Evolutionary conservation across 75 land plant genomes (phyloP), one percentile per base, ranked within the genome.

Genomic region (Isoetes taiwanensis): DNA sequence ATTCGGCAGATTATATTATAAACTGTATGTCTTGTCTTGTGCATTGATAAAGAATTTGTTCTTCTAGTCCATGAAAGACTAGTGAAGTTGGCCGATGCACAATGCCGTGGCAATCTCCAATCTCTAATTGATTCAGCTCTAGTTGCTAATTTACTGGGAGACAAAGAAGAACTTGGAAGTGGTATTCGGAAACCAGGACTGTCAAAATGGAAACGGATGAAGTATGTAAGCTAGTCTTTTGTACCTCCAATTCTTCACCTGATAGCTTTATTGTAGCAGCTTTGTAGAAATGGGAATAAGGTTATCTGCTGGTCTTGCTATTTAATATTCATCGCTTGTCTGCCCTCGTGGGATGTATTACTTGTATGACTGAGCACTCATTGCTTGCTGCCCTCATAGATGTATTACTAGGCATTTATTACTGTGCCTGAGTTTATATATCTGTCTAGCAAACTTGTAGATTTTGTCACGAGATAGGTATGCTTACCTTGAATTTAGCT

Each of bases 191-290:
- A 59, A 52, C 52, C 64, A 61, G 46, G 24, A 28, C 64, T 65
- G 14, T 65, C 62, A 16, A 65, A 60, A 33, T 58, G 68, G 68
- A 65, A 65, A 30, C 39, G 62, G 38, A 31, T 42, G 5, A 58
- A 56, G 68, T 65, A 8, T 20, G 34, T 57, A 9, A 14, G 8
- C 32, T 54, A 6, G 19, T 11, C 19, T 30, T 55, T 55, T n/a
- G 0, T n/a, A 33, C 24, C 19, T 54, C 8, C 10, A 28, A 30
- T 28, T 28, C 28, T 11, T 29, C 21, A 46, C 0, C 28, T 38
- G 8, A 26, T 6, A 58, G 17, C 43, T 20, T 16, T 26, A 16
- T 30, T 28, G 23, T 28, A 19, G 2, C 29, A 14, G 56, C 9
- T 5, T 17, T n/a, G 4, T 24, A 32, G 32, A 24, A 23, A 31